Evolutionary conservation across 1,284 basidiomycete species (phyloP).

Genomic region (Ganoderma multipileum): DNA sequence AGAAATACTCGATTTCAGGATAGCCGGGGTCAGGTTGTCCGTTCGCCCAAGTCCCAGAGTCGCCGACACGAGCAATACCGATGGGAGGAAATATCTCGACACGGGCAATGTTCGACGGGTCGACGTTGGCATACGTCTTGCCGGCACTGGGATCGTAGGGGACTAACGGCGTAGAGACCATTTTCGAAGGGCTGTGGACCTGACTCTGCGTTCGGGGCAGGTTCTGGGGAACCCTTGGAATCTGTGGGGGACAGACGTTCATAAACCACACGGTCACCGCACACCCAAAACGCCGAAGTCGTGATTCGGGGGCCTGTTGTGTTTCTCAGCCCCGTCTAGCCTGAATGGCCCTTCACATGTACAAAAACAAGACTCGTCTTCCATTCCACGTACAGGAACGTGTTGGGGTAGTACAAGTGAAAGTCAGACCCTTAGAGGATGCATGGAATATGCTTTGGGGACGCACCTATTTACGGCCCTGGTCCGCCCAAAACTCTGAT

Average conservation of each 20-base stretch:
- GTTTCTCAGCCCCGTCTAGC: background rate
- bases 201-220: background rate
- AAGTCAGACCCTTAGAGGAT: background rate
- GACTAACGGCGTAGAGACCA: background rate
- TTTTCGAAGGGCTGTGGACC: background rate
- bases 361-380: background rate
- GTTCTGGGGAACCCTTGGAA: background rate
- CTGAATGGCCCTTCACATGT: background rate
- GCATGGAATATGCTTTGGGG: background rate
- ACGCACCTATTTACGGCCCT: background rate
- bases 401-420: background rate
- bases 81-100: slow-evolving; percentile 38
- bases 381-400: background rate
- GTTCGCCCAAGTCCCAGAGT: slow-evolving; percentile 24
- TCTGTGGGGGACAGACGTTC: background rate
- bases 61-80: slow-evolving; percentile 37
- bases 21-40: slow-evolving; percentile 9
- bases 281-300: background rate
- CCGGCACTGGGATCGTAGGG: slow-evolving; percentile 12
- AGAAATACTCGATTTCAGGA: slow-evolving; percentile 28
- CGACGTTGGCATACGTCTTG: background rate
- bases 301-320: background rate
- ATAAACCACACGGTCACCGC: background rate
- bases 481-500: background rate
- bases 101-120: slow-evolving; percentile 21